Conservation (phyloP, 176 grass and related monocot genomes). For the Zoysia japonica region DNA sequence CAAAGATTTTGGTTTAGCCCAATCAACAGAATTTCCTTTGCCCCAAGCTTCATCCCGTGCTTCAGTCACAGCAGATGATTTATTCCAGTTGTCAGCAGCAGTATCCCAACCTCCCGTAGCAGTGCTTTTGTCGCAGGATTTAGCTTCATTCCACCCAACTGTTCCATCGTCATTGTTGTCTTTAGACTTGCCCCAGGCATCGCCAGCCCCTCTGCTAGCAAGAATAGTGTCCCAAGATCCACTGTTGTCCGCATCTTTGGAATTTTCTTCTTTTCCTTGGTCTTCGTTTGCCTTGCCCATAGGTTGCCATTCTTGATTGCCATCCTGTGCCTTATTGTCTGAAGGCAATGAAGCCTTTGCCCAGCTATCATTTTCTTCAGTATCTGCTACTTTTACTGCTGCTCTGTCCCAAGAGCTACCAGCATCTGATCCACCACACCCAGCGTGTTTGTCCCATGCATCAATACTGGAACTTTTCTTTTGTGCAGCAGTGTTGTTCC, state of each 20-base stretch:
- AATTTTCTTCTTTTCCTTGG: slow-evolving; percentile 34
- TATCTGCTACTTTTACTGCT: slow-evolving; percentile 39
- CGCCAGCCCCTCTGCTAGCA: slow-evolving; percentile 24
- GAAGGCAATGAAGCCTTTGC: slow-evolving; percentile 34
- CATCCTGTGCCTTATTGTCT: slow-evolving; percentile 39
- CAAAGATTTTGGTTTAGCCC: neutral
- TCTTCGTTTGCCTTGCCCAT: slow-evolving; percentile 41
- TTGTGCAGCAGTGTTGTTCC: slow-evolving; percentile 38
- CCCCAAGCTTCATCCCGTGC: slow-evolving; percentile 37
- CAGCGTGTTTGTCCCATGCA: slow-evolving; percentile 51
- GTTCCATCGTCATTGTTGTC: slow-evolving; percentile 20
- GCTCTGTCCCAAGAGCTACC: slow-evolving; percentile 49
- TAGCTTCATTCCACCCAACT: slow-evolving; percentile 39
- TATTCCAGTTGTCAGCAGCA: slow-evolving; percentile 32
- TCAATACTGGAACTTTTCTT: slow-evolving; percentile 29
- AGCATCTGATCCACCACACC: slow-evolving; percentile 42
- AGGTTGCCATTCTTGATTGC: slow-evolving; percentile 46
- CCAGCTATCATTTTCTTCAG: slow-evolving; percentile 46
- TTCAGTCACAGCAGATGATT: slow-evolving; percentile 19
- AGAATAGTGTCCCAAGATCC: slow-evolving; percentile 38
- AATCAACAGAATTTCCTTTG: slow-evolving; percentile 39
- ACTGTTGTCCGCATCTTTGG: slow-evolving; percentile 34
- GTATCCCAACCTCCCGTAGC: slow-evolving; percentile 42
- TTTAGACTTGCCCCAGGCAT: slow-evolving; percentile 53
- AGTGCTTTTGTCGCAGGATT: slow-evolving; percentile 14